phyloP scores from a whole-genome alignment of 1,284 basidiomycete species.

The Somion occarium region DNA sequence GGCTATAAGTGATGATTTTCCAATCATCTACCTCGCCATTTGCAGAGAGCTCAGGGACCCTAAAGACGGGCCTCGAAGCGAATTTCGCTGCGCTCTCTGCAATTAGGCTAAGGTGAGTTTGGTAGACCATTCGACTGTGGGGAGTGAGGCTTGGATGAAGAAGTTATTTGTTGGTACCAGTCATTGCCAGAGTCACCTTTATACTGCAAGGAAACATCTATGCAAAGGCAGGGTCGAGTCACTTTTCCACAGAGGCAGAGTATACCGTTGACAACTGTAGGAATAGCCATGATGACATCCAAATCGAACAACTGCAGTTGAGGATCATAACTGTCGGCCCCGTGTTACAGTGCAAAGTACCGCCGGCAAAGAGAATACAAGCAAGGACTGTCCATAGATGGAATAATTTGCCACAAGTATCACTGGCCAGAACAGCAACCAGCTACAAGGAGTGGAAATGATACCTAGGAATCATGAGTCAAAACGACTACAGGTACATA shows the following conservation, averaged over 20 bases:
- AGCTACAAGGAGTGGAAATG: not conserved
- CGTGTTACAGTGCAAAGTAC: not conserved
- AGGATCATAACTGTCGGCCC: not conserved
- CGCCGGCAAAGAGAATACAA: not conserved
- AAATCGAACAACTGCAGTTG: not conserved
- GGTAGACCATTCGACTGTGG: constrained; percentile 19
- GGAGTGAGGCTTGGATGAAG: constrained; percentile 6
- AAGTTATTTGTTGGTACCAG: not conserved
- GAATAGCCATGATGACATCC: not conserved
- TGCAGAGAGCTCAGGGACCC: constrained; percentile 36
- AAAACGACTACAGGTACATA: not conserved
- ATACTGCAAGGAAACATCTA: not conserved
- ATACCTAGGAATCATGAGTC: not conserved
- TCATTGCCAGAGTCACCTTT: too few species aligned
- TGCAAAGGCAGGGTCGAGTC: constrained; percentile 1
- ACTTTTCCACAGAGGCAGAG: not conserved
- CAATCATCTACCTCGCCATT: constrained; percentile 37
- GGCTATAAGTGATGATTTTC: constrained; percentile 44
- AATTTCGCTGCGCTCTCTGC: constrained; percentile 39
- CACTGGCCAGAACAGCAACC: not conserved
- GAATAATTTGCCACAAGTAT: not conserved
- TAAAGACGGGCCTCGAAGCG: constrained; percentile 45
- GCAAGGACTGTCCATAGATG: not conserved
- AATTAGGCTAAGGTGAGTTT: constrained; percentile 47
- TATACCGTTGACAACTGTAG: not conserved